Conservation (phyloP, 2,329 filamentous ascomycete species). For the Tympanopsis confertula region DNA sequence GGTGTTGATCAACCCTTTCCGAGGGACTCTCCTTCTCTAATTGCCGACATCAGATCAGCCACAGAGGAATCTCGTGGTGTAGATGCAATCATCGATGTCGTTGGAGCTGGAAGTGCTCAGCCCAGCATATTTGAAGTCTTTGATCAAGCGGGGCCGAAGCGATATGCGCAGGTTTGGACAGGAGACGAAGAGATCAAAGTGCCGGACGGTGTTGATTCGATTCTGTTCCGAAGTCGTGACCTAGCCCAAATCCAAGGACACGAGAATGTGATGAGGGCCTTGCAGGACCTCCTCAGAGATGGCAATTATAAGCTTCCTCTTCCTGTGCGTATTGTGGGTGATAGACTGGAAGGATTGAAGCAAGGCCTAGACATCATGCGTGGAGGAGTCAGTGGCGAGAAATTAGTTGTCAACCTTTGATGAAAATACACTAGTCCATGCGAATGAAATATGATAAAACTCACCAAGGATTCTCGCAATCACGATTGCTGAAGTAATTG, state of each 20-base stretch:
- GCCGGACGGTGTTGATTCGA: conserved; percentile 3
- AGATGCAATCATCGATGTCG: conserved; percentile 5
- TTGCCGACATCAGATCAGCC: conserved; percentile 2
- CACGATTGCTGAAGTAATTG: too few species aligned
- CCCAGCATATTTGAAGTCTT: conserved; percentile 4
- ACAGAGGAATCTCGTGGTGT: conserved; percentile 3
- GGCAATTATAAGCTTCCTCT: conserved; percentile 6
- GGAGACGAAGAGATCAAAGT: conserved; percentile 3
- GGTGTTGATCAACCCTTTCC: conserved; percentile 3
- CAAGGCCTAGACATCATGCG: conserved; percentile 3
- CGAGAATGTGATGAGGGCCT: conserved; percentile 2
- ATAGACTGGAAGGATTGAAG: conserved; percentile 3
- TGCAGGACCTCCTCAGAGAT: conserved; percentile 3
- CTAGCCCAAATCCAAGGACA: conserved; percentile 1
- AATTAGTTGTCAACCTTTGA: conserved; percentile 3
- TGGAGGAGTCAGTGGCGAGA: conserved; percentile 6
- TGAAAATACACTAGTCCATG: not conserved
- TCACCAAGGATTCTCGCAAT: not conserved
- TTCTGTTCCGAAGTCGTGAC: conserved; percentile 1
- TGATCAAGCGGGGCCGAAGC: conserved; percentile 3
- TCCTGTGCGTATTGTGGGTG: conserved; percentile 3
- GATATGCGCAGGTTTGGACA: conserved; percentile 5
- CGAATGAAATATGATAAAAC: not conserved
- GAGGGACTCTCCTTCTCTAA: conserved; percentile 1
- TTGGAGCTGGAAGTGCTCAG: conserved; percentile 3